Base-by-base conservation (phyloP, 495 filamentous ascomycete genomes). In the Aspergillus saccharolyticus region DNA sequence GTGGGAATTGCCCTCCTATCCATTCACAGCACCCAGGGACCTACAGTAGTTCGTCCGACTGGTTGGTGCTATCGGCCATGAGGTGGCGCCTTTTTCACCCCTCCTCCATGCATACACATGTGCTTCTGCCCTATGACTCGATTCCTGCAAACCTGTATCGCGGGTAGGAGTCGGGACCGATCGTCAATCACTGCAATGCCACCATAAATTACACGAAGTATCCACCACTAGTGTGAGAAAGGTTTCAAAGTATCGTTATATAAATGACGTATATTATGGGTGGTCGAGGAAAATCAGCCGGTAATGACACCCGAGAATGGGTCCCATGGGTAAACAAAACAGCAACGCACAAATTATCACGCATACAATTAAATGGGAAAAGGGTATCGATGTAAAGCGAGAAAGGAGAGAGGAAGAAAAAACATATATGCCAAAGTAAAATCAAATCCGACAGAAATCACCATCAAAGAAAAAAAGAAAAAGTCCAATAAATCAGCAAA, bases 361-460 rank as follows among this genome's bases (percentile, higher is more conserved):
- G 56, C 30, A 59, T 50, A 56, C 14, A 39, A 6, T 25, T 16
- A 3, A 58, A 57, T 61, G 44, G 28, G 59, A 59, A 74, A 65
- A 71, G 70, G 68, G 69, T 72, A 72, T 71, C 70, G 68, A 72
- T 69, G 63, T 50, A 66, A 61, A 63, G 64, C 56, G 52, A 28
- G 25, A 54, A 54, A 30, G 52, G 33, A 60, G 49, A 50, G 57
- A 66, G 70, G 54, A 58, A 42, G 60, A 52, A 66, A 52, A 10
- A 52, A 48, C 61, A 69, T 58, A 56, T 18, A 61, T 28, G 63
- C 54, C 20, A 46, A 47, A n/a, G 58, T 47, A 60, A 59, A 61
- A 53, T 64, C 63, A 57, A 57, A 49, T 7, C 47, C 52, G 46
- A 52, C 44, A 45, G 33, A 48, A n/a, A 22, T 46, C 44, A 49